A percentile compares a stretch with the other conserved stretches of the same genome.
These are phyloP conservation scores for Effrenium voratum DNA, from an alignment of 73 alveolate genomes.

Conservation along the genomic window DNA sequence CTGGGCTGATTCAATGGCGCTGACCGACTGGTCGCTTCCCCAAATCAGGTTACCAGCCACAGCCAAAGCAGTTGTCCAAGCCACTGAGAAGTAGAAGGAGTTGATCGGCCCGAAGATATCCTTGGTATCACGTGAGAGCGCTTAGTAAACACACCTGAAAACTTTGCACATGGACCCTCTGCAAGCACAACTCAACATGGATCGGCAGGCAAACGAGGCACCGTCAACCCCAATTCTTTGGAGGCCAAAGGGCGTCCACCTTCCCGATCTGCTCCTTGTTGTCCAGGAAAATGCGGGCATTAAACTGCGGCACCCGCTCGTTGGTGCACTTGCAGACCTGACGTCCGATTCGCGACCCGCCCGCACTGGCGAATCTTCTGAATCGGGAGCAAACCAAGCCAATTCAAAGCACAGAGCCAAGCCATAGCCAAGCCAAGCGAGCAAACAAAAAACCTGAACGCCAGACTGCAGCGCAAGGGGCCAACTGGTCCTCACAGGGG, in stretches of 20 bases:
- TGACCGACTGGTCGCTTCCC: too few relatives aligned
- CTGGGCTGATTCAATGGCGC: too few relatives aligned
- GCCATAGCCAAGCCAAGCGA: neutral
- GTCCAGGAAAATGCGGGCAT: slow-evolving; percentile 88
- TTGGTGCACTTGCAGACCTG: slow-evolving; percentile 92
- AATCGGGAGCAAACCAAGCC: too few relatives aligned
- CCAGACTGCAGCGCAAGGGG: neutral
- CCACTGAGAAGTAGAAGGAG: slow-evolving; percentile 89
- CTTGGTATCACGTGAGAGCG: neutral
- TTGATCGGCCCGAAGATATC: slow-evolving; percentile 92
- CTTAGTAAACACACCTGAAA: neutral
- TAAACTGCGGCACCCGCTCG: slow-evolving; percentile 87
- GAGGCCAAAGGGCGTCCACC: slow-evolving; percentile 43
- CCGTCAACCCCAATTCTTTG: neutral
- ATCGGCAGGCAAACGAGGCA: neutral
- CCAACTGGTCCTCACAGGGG: slow-evolving; percentile 82
- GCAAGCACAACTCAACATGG: too few relatives aligned
- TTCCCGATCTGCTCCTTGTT: slow-evolving; percentile 93
- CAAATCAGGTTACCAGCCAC: too few relatives aligned
- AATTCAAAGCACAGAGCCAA: too few relatives aligned
- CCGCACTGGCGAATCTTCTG: neutral
- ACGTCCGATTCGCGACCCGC: neutral
- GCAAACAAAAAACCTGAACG: neutral
- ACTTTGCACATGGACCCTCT: neutral
- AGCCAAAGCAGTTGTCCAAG: too few relatives aligned